These are phyloP conservation scores for Aspergillus sp. DNA, from an alignment of 2,329 filamentous ascomycete species.

Conservation along the genomic window DNA sequence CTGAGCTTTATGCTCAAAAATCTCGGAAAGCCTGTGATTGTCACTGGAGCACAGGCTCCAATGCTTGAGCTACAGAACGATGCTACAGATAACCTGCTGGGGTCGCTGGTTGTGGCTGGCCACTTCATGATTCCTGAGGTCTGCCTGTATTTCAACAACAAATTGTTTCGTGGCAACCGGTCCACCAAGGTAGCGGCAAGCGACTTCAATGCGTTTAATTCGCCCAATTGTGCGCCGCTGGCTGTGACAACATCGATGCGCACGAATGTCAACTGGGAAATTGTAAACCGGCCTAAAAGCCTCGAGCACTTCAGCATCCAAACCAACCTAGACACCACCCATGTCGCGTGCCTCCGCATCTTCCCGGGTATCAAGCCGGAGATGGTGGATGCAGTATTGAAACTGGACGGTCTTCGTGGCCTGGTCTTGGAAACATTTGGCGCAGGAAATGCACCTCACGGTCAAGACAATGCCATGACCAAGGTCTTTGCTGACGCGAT, in stretches of 20 bases:
- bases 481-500: constrained; percentile 76
- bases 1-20: constrained; percentile 92
- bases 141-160: constrained; percentile 90
- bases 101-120: constrained; percentile 83
- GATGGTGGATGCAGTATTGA: constrained; percentile 84
- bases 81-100: constrained; percentile 85
- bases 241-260: constrained; percentile 78
- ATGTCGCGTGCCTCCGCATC: constrained; percentile 84
- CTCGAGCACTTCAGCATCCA: constrained; percentile 74
- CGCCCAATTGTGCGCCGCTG: constrained; percentile 80
- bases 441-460: constrained; percentile 85
- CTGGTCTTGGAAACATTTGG: constrained; percentile 90
- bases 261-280: constrained; percentile 77
- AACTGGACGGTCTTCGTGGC: constrained; percentile 72
- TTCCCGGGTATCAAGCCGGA: constrained; percentile 93
- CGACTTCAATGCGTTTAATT: constrained; percentile 82
- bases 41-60: constrained; percentile 79
- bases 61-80: constrained; percentile 91
- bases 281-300: constrained; percentile 70
- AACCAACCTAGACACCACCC: constrained; percentile 76
- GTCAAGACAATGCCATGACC: constrained; percentile 74
- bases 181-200: constrained; percentile 85
- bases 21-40: constrained; percentile 84
- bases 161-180: constrained; percentile 82
- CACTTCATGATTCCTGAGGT: constrained; percentile 94